These are phyloP conservation scores for Mycothermus thermophilus DNA, from an alignment of 495 filamentous ascomycete species.

Conservation along the genomic window DNA sequence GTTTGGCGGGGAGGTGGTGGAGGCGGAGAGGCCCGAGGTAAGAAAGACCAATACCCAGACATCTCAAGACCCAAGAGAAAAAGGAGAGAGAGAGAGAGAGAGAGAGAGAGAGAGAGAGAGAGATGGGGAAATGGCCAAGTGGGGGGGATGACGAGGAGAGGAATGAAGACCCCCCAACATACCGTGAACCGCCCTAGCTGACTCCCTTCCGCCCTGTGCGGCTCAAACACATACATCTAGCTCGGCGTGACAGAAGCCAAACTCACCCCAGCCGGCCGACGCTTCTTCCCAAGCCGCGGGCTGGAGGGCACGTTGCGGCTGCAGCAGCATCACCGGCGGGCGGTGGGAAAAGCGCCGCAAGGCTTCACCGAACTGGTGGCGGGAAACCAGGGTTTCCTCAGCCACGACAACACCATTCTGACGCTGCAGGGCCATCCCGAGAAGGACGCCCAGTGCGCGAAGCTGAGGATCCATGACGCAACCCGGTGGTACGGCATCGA, in stretches of 20 bases:
- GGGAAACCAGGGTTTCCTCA: conserved; percentile 28
- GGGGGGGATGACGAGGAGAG: too few relatives aligned
- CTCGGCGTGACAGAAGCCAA: conserved; percentile 27
- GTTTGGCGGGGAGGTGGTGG: conserved; percentile 29
- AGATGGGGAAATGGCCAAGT: too few relatives aligned
- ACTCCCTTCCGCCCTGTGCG: too few relatives aligned
- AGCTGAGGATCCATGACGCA: conserved; percentile 24
- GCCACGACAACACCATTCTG: conserved; percentile 26
- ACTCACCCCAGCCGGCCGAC: conserved; percentile 22
- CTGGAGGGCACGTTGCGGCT: conserved; percentile 10
- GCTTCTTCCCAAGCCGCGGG: conserved; percentile 19
- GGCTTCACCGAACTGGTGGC: conserved; percentile 25
- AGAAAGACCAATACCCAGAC: too few relatives aligned
- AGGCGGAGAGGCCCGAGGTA: conserved; percentile 28
- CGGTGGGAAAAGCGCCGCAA: conserved; percentile 18
- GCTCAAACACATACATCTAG: too few relatives aligned
- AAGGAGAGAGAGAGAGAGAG: too few relatives aligned
- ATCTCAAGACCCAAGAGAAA: too few relatives aligned
- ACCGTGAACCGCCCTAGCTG: too few relatives aligned
- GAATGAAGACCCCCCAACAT: too few relatives aligned
- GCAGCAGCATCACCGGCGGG: conserved; percentile 35
- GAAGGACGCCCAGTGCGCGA: conserved; percentile 30
- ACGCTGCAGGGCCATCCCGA: conserved; percentile 40
- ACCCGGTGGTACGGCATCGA: conserved; percentile 29
- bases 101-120: too few relatives aligned